Base-by-base conservation (phyloP, 2,329 filamentous ascomycete genomes). In the Berkeleyomyces basicola region DNA sequence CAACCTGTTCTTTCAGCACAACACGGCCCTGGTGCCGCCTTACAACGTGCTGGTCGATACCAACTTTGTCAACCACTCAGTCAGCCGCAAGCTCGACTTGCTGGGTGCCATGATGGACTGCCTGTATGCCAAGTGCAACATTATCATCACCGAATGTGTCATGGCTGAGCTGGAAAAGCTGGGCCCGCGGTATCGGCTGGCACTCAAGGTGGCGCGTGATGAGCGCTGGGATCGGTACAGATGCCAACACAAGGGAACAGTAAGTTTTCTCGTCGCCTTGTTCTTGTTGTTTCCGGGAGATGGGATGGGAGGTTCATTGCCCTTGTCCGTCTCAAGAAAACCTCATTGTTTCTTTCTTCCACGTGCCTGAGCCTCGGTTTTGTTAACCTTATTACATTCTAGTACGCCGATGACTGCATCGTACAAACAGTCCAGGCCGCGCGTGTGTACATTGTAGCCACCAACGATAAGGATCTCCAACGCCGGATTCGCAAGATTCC, bases 71-170 rank as follows among this genome's bases (percentile, higher is more conserved):
- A 89, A 85, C 46, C 90, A 96, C 74, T 93, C 90, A 0, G 88
- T 97, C 1, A 88, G 91, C 73, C 84, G 87, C 68, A 97, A 99
- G 76, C 82, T 97, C 23, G 89, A 91, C 42, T 77, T 97, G 10
- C 80, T 95, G 23, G 86, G 92, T 65, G 85, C 86, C 2, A 88
- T 96, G 78, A 96, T 96, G 89, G 90, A 96, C 72, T 87, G 88
- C 61, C 80, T 99, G 3, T 95, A 91, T 72, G 92, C 92, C 16
- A 95, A 95, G 70, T 93, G 88, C 72, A 89, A 85, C 31, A 90
- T 90, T 16, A 86, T 93, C 67, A 90, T 97, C 67, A 96, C 90
- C 1, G 77, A 70, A 65, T 80, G 87, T 76, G 85, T 85, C 68
- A 85, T 91, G 81, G 86, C 85, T 62, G 90, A 96, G 73, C 74